Conservation (phyloP, 257 asterid species). For the Echium plantagineum region DNA sequence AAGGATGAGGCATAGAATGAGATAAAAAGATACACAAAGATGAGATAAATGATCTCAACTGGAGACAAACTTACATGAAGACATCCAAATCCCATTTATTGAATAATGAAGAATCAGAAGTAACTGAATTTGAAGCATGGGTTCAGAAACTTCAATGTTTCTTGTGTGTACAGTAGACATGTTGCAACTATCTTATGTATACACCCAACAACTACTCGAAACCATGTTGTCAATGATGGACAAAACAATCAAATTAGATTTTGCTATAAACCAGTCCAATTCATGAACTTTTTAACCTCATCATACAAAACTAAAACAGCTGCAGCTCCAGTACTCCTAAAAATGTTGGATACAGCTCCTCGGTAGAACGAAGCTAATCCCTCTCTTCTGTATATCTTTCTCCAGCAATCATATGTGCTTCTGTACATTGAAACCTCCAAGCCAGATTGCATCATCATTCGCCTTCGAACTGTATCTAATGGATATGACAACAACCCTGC, state of each 20-base stretch:
- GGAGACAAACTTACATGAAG: too few relatives aligned
- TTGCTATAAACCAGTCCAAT: constrained; percentile 67
- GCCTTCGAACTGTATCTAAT: constrained; percentile 79
- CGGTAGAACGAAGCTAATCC: constrained; percentile 79
- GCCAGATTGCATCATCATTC: constrained; percentile 99
- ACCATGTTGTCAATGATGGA: constrained; percentile 1
- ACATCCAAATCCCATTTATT: too few relatives aligned
- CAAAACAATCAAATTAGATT: constrained; percentile 6
- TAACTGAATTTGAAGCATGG: too few relatives aligned
- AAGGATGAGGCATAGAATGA: too few relatives aligned
- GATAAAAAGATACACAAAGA: too few relatives aligned
- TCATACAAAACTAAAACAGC: constrained; percentile 91
- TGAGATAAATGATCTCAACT: too few relatives aligned
- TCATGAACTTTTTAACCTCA: constrained; percentile 79
- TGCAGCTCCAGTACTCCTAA: constrained; percentile 94
- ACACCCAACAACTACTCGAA: too few relatives aligned
- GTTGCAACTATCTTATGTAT: too few relatives aligned
- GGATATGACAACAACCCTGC: constrained; percentile 91
- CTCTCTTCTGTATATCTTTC: constrained; percentile 53
- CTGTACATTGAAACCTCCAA: constrained; percentile 55
- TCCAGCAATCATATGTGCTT: constrained; percentile 73
- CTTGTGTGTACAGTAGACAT: too few relatives aligned
- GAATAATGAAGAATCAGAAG: too few relatives aligned
- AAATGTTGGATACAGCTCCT: constrained; percentile 81
- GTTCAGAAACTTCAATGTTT: too few relatives aligned